Evolutionary conservation across 257 asterid species (phyloP), one percentile per base, ranked within the genome.

Genomic region (Eucommia ulmoides): DNA sequence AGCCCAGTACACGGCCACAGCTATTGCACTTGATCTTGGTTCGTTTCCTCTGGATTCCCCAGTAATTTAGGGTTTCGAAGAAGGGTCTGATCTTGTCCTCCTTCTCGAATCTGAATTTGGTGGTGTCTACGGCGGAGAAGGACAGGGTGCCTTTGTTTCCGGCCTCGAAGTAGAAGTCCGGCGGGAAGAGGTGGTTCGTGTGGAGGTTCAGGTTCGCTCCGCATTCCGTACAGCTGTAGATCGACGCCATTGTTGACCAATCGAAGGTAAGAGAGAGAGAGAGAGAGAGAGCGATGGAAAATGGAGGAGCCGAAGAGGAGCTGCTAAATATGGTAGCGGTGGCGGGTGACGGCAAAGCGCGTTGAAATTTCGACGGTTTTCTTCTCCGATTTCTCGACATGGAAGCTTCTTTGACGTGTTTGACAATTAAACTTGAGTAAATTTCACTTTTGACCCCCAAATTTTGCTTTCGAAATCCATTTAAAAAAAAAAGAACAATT

Each of bases 1-100:
- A 62, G 1, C 95, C 95, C 11, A 84, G 76, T 4, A 74, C 67
- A 45, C 59, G 72, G 24, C 80, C 83, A 63, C 97, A 88, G 67
- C 77, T 64, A 33, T 66, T 74, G 57, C 97, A 88, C 70, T 60
- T 72, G 63, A 88, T 84, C 61, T 64, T 85, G 70, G 84, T 76
- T 50, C 96, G 78, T 21, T 74, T 77, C 67, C 95, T 69, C 16
- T 88, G 97, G 29, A 88, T 82, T 1, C 95, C 95, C 97, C 97
- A 88, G 26, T 88, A 88, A 54, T 88, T 75, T 0, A 88, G 8
- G 7, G 94, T 84, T 63, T 88, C 94, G 75, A 84, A 82, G 33
- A 88, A 88, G 23, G 94, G 95, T 10, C 72, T 52, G 64, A 88
- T 69, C 61, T 71, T 80, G 61, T 79, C 88, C 47, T 88, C 93